These are phyloP conservation scores for Cudoniella acicularis DNA, from an alignment of 495 filamentous ascomycete species.

Conservation along the genomic window DNA sequence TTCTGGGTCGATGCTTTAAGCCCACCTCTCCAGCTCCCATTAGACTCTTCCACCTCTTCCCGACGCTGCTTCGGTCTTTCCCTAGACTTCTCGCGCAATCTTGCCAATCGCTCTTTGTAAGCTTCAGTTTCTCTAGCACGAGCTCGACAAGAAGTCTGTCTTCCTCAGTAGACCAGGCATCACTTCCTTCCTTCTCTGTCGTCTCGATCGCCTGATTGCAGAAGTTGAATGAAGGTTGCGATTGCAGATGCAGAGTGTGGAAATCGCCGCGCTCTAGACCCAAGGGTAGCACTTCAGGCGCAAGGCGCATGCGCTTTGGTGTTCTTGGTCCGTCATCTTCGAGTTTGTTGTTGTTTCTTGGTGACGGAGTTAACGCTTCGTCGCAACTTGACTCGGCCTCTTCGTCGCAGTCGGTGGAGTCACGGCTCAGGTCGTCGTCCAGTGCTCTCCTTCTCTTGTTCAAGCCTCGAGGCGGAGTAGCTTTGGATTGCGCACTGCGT, in stretches of 20 bases:
- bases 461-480: conserved; percentile 41
- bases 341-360: neutral
- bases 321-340: conserved; percentile 48
- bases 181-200: conserved; percentile 35
- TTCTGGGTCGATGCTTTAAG: conserved; percentile 43
- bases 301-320: conserved; percentile 62
- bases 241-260: conserved; percentile 50
- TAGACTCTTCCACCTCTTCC: conserved; percentile 64
- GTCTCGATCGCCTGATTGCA: conserved; percentile 36
- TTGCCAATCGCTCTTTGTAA: conserved; percentile 72
- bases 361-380: conserved; percentile 8
- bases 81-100: conserved; percentile 69
- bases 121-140: conserved; percentile 70
- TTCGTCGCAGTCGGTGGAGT: conserved; percentile 27
- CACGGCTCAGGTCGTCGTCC: conserved; percentile 49
- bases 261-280: conserved; percentile 64
- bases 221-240: conserved; percentile 26
- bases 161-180: conserved; percentile 61
- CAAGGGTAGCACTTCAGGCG: conserved; percentile 63
- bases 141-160: conserved; percentile 69
- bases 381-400: conserved; percentile 37
- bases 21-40: conserved; percentile 60
- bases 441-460: conserved; percentile 61
- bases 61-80: conserved; percentile 63
- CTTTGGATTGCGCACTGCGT: conserved; percentile 33